Percentiles rank a stretch among this genome's conserved stretches.
These are phyloP conservation scores for Agapanthus africanus DNA, from an alignment of 106 monocot species.

Conservation along the genomic window DNA sequence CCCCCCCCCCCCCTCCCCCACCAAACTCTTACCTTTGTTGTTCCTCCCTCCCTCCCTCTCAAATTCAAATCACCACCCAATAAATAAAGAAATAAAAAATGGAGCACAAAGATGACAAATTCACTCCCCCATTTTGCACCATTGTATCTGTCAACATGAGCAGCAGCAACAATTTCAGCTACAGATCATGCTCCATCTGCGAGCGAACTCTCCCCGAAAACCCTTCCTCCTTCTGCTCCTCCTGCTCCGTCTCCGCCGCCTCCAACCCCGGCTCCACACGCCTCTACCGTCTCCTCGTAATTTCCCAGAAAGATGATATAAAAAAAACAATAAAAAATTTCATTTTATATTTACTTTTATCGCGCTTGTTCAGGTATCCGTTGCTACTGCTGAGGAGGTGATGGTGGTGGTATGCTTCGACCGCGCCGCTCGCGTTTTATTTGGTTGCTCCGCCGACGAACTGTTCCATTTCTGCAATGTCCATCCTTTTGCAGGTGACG, in stretches of 20 bases:
- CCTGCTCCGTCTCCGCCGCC: conserved; percentile 24
- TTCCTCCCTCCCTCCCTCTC: no score
- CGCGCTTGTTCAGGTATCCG: conserved; percentile 46
- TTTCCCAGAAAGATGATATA: neutral
- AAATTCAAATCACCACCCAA: no score
- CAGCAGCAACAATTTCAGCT: conserved; percentile 32
- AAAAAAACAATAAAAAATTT: neutral
- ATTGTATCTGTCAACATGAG: conserved; percentile 40
- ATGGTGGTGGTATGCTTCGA: conserved; percentile 63
- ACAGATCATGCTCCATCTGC: conserved; percentile 68
- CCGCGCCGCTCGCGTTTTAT: conserved; percentile 42
- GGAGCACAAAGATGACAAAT: neutral
- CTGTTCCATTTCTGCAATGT: conserved; percentile 41
- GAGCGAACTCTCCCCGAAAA: conserved; percentile 34
- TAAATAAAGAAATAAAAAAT: neutral
- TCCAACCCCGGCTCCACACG: conserved; percentile 23
- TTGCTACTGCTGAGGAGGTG: conserved; percentile 50
- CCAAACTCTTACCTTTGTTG: no score
- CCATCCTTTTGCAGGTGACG: conserved; percentile 31
- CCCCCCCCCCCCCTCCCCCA: no score
- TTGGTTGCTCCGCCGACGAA: conserved; percentile 75
- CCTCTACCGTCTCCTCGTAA: conserved; percentile 48
- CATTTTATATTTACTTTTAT: neutral
- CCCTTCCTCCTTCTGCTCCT: conserved; percentile 20
- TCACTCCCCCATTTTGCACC: conserved; percentile 39